Base-by-base conservation (phyloP, 2,329 filamentous ascomycete genomes). In the Teratosphaeriaceae sp. region DNA sequence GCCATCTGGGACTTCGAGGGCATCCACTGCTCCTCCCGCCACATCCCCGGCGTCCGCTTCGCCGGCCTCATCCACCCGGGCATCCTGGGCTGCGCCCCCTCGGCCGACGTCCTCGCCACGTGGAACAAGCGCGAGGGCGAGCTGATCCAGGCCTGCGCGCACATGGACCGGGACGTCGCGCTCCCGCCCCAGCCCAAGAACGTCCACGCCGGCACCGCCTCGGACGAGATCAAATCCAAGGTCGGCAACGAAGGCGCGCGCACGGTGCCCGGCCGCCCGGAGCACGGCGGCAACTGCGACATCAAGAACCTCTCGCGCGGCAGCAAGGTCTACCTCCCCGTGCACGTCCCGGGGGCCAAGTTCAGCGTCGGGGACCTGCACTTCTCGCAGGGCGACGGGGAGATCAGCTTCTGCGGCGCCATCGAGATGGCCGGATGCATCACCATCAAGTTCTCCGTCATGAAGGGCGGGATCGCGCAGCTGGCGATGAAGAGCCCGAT, bases 361-460 rank as follows among this genome's bases (percentile, higher is more conserved):
- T 95, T 95, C 65, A 85, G 79, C 33, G 89, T 95, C 0, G 89
- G 89, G 11, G 89, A 95, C 60, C 67, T 94, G 26, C 88, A 60
- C 33, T 60, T 59, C 94, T 92, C 65, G 82, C 79, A 3, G 85
- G 88, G 88, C 7, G 88, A 95, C 59, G 88, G 88, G 5, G 88
- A 95, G 62, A 94, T 95, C 46, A 87, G 81, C 2, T 96, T 74
- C 57, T 74, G 71, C 44, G 62, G 62, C 16, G 89, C 88, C 5
- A 96, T 95, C 56, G 89, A 96, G 64, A 96, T 96, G 85, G 87
- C 88, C 0, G 88, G 88, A 3, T 72, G 87, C 33, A 94, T 95
- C 54, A 95, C 88, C 2, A 78, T 95, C 65, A 94, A 92, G 33
- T 89, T 94, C 71, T 81, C 78, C 38, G 84, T 95, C 13, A 81